Evolutionary conservation across 2,329 filamentous ascomycete species (phyloP).

Genomic region (Curvularia spicifera): DNA sequence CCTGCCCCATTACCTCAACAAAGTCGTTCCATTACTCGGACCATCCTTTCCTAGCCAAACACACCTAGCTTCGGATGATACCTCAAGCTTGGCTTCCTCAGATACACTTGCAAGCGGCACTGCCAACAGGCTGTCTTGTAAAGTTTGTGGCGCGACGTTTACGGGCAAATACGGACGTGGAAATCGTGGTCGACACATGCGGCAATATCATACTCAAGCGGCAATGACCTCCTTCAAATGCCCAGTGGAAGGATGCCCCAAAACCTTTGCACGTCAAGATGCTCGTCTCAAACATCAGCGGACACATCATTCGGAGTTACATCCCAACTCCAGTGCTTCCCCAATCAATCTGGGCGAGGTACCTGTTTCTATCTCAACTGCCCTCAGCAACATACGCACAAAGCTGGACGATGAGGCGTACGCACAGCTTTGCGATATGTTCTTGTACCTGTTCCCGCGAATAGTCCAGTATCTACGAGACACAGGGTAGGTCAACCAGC

Average conservation of each 20-base stretch:
- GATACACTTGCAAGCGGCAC: background rate
- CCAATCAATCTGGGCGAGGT: background rate
- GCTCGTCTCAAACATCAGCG: constrained; percentile 21
- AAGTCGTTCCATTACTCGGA: no score
- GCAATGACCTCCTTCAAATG: constrained; percentile 7
- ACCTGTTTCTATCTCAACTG: background rate
- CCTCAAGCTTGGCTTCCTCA: background rate
- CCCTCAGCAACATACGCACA: background rate
- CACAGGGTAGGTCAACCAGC: background rate
- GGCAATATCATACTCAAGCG: constrained; percentile 13
- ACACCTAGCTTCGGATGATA: background rate
- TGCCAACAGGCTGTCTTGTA: constrained; percentile 4
- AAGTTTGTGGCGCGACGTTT: constrained; percentile 14
- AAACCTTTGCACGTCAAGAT: constrained; percentile 15
- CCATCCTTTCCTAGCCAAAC: background rate
- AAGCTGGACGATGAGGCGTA: background rate
- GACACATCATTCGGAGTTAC: constrained; percentile 15
- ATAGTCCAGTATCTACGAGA: background rate
- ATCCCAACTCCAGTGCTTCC: background rate
- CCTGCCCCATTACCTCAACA: background rate
- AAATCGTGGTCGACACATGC: constrained; percentile 19
- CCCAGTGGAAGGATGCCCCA: constrained; percentile 9
- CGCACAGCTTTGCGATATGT: background rate
- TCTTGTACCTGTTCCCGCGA: background rate
- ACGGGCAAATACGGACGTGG: constrained; percentile 17